Evolutionary conservation across 116 monocot species (phyloP).

Genomic region (Cymodocea nodosa): DNA sequence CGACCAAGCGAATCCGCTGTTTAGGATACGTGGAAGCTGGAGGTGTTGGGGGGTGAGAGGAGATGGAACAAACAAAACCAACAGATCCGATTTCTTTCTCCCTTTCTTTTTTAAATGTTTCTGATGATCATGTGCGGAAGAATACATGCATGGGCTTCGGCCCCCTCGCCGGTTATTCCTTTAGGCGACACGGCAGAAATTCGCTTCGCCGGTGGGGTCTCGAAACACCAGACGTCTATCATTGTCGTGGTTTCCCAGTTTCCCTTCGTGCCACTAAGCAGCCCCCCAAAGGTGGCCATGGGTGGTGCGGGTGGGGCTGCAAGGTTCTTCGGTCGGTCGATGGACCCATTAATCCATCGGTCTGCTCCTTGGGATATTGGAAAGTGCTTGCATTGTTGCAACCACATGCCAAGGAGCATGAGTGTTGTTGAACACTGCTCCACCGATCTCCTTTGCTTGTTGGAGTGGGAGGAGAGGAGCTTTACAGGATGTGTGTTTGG

Average conservation of each 20-base stretch:
- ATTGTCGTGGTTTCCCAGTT: neutral
- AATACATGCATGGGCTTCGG: neutral
- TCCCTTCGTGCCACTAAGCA: neutral
- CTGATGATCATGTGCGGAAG: neutral
- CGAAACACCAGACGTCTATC: neutral
- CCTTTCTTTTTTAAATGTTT: neutral
- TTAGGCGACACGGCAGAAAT: neutral
- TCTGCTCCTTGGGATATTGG: neutral
- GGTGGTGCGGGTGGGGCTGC: neutral
- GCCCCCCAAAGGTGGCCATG: too few species aligned
- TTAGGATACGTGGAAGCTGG: too few species aligned
- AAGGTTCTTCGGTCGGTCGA: neutral
- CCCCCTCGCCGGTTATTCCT: neutral
- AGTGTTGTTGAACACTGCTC: neutral
- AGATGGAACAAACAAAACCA: too few species aligned
- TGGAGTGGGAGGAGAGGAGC: neutral
- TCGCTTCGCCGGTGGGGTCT: neutral
- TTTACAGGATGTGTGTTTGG: neutral
- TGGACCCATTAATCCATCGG: neutral
- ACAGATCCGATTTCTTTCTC: neutral
- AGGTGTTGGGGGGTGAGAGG: too few species aligned
- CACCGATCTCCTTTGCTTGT: neutral
- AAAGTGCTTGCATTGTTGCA: neutral
- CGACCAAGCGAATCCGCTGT: too few species aligned
- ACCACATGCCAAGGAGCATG: slow-evolving; percentile 1